These are phyloP conservation scores for Chalciporus sphaerocephalus DNA, from an alignment of 768 basidiomycete genomes.

Conservation along the genomic window DNA sequence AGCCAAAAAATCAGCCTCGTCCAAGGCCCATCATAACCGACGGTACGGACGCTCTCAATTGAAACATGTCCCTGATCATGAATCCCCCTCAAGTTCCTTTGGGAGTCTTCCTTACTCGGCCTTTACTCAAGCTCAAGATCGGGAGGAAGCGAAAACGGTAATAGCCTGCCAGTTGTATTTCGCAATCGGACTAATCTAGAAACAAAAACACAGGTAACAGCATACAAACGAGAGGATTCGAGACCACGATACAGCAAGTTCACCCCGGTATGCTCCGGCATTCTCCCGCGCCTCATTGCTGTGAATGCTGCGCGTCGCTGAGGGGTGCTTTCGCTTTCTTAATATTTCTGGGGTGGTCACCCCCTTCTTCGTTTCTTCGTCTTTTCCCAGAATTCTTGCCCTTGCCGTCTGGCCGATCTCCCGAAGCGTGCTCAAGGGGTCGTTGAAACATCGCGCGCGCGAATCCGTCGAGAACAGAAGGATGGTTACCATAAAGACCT, in stretches of 20 bases:
- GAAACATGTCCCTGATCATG: too few relatives aligned
- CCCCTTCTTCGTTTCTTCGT: conserved; percentile 14
- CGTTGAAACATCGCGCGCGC: conserved; percentile 22
- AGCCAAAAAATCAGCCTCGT: conserved; percentile 26
- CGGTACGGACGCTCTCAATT: conserved; percentile 1
- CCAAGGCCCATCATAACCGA: conserved; percentile 12
- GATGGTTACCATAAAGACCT: conserved; percentile 17
- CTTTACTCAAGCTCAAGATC: conserved; percentile 4
- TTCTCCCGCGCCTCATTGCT: conserved; percentile 13
- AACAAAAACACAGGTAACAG: conserved; percentile 5
- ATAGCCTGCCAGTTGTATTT: neutral
- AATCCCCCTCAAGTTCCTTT: neutral
- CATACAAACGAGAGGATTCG: conserved; percentile 1
- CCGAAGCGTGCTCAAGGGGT: conserved; percentile 3
- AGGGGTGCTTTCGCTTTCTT: conserved; percentile 4
- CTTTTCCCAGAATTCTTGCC: conserved; percentile 17
- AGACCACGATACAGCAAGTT: neutral
- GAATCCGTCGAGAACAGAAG: conserved; percentile 21
- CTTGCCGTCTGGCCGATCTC: conserved; percentile 25
- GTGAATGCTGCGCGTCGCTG: conserved; percentile 4
- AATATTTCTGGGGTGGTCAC: conserved; percentile 9
- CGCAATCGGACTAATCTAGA: neutral
- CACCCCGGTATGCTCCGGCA: conserved; percentile 20
- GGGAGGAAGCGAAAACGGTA: conserved; percentile 4
- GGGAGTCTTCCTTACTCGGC: conserved; percentile 7